A percentile compares a stretch with the other conserved stretches of the same genome.
Conservation (phyloP, 495 filamentous ascomycete species). For the Xylaria cubensis region DNA sequence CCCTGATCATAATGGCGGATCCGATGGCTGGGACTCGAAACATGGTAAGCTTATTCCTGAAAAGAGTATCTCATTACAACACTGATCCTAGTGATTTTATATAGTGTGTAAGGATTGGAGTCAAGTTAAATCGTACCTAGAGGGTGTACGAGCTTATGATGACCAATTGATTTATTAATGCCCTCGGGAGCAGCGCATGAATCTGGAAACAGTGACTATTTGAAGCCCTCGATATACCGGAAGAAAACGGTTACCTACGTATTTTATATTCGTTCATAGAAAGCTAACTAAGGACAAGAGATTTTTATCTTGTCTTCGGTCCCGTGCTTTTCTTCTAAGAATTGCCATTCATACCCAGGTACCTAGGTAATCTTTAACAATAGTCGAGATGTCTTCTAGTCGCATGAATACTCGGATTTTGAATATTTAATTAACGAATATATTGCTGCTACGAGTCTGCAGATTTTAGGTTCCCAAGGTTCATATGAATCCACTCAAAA, state of each 20-base stretch:
- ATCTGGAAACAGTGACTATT: not conserved
- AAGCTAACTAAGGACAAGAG: not conserved
- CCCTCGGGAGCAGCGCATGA: not conserved
- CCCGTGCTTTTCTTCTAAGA: too few species aligned
- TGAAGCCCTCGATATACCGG: not conserved
- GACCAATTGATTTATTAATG: constrained; percentile 42
- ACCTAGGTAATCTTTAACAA: too few species aligned
- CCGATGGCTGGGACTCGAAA: constrained; percentile 56
- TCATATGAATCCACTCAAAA: not conserved
- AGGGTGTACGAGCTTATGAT: constrained; percentile 55
- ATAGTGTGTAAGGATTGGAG: constrained; percentile 51
- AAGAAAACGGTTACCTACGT: not conserved
- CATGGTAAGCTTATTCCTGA: constrained; percentile 42
- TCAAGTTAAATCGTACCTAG: constrained; percentile 48
- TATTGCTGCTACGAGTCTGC: not conserved
- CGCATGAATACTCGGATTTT: not conserved
- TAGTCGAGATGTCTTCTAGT: not conserved
- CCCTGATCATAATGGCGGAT: constrained; percentile 53
- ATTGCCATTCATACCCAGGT: too few species aligned
- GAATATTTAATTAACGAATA: not conserved
- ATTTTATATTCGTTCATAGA: not conserved
- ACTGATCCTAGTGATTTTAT: not conserved
- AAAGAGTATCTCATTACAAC: not conserved
- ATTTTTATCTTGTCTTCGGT: not conserved
- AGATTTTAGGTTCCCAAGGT: constrained; percentile 13